Evolutionary conservation across 1,284 basidiomycete species (phyloP).

Genomic region (Tilletia setariae): DNA sequence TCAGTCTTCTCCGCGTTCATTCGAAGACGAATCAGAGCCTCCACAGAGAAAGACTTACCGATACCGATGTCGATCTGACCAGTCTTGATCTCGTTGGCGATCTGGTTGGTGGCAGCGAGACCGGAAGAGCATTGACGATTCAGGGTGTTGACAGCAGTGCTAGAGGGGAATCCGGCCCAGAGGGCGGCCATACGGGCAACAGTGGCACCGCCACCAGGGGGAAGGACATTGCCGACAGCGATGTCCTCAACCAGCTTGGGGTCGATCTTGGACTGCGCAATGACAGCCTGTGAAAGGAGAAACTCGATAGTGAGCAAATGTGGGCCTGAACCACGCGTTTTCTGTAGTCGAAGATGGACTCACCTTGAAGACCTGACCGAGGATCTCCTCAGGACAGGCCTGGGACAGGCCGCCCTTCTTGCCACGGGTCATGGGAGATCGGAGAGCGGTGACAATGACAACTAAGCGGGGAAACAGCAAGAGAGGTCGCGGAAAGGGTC

Average conservation of each 20-base stretch:
- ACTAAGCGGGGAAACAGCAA: conserved; percentile 56
- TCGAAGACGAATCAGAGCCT: background rate
- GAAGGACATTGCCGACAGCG: conserved; percentile 84
- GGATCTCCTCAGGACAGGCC: conserved; percentile 72
- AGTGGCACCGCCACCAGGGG: conserved; percentile 81
- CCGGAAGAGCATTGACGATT: conserved; percentile 89
- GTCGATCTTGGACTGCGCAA: conserved; percentile 63
- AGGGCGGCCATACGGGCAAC: conserved; percentile 92
- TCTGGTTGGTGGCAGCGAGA: conserved; percentile 80
- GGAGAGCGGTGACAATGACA: conserved; percentile 81
- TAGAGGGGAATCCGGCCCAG: conserved; percentile 78
- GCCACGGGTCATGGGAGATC: conserved; percentile 84
- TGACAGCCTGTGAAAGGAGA: conserved; percentile 30
- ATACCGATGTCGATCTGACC: conserved; percentile 74
- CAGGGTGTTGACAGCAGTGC: conserved; percentile 69
- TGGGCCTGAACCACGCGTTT: background rate
- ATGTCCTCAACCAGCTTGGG: conserved; percentile 70
- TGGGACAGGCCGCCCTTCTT: conserved; percentile 91
- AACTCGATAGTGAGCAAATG: background rate
- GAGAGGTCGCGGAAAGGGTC: no score
- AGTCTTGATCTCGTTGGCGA: conserved; percentile 76
- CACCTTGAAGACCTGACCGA: conserved; percentile 63
- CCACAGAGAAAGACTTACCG: conserved; percentile 54
- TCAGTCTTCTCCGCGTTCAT: conserved; percentile 6
- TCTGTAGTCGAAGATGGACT: background rate